These are phyloP conservation scores for Botrytis hyacinthi DNA, from an alignment of 2,329 filamentous ascomycete genomes.

Conservation along the genomic window DNA sequence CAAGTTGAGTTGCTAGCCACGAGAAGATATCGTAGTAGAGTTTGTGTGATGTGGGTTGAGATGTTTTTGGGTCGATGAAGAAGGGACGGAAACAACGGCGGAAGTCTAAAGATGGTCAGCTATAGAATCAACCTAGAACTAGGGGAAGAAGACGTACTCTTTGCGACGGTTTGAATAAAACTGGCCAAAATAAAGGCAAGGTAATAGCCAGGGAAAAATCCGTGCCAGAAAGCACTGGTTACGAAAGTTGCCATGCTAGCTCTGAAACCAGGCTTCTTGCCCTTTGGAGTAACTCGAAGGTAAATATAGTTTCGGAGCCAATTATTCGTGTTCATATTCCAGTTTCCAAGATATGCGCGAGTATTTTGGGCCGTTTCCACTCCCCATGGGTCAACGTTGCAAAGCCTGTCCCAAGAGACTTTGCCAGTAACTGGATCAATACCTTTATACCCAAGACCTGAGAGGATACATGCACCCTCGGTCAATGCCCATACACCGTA, in stretches of 20 bases:
- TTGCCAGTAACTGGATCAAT: slow-evolving; percentile 81
- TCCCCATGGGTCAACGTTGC: slow-evolving; percentile 82
- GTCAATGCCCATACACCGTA: slow-evolving; percentile 94
- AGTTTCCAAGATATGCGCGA: slow-evolving; percentile 84
- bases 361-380: slow-evolving; percentile 92
- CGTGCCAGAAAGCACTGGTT: slow-evolving; percentile 96
- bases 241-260: slow-evolving; percentile 91
- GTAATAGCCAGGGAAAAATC: slow-evolving; percentile 97
- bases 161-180: slow-evolving; percentile 88
- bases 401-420: slow-evolving; percentile 83
- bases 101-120: slow-evolving; percentile 58
- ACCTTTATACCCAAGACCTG: slow-evolving; percentile 91
- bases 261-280: slow-evolving; percentile 93
- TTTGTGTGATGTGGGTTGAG: slow-evolving; percentile 67
- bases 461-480: slow-evolving; percentile 90
- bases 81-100: slow-evolving; percentile 88
- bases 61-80: slow-evolving; percentile 78
- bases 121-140: neutral
- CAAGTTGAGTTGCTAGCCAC: slow-evolving; percentile 73
- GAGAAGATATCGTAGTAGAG: slow-evolving; percentile 81
- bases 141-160: slow-evolving; percentile 62
- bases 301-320: slow-evolving; percentile 98
- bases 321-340: slow-evolving; percentile 98
- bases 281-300: slow-evolving; percentile 87
- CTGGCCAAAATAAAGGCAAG: slow-evolving; percentile 84